Percentiles rank a stretch among this genome's conserved stretches.
Conservation (phyloP, 768 basidiomycete species). For the Cystofilobasidium bisporidii region DNA sequence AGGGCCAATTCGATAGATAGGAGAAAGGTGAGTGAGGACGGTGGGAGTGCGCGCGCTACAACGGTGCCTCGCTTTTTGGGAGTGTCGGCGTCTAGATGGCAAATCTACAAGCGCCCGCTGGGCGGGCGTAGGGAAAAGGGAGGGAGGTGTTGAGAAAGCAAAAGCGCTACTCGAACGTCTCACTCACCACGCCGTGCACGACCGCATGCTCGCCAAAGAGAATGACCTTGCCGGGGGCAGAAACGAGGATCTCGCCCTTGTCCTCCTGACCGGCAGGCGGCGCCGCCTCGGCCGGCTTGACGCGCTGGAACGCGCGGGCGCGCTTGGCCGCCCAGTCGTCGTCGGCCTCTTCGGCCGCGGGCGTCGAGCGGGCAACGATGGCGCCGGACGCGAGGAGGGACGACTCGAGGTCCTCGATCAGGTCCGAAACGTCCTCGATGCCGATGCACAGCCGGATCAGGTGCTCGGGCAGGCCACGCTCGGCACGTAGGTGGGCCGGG, state of each 20-base stretch:
- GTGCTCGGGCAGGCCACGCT: slow-evolving; percentile 93
- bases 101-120: neutral
- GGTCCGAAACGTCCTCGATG: slow-evolving; percentile 86
- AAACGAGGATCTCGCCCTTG: slow-evolving; percentile 52
- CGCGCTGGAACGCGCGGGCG: slow-evolving; percentile 35
- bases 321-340: slow-evolving; percentile 39
- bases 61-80: neutral
- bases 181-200: slow-evolving; percentile 85
- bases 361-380: slow-evolving; percentile 43
- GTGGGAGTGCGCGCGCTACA: neutral
- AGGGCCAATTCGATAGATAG: neutral
- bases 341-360: slow-evolving; percentile 31
- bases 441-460: slow-evolving; percentile 96
- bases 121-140: slow-evolving; percentile 16
- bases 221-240: slow-evolving; percentile 95
- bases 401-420: slow-evolving; percentile 88
- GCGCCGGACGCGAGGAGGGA: slow-evolving; percentile 88
- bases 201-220: slow-evolving; percentile 98
- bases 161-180: neutral
- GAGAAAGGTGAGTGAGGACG: neutral
- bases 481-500: slow-evolving; percentile 87
- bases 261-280: slow-evolving; percentile 26
- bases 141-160: neutral
- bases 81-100: neutral
- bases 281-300: slow-evolving; percentile 15